Evolutionary conservation across 225 moss, liverwort and hornwort genomes (phyloP).

Genomic region (Lunularia cruciata): DNA sequence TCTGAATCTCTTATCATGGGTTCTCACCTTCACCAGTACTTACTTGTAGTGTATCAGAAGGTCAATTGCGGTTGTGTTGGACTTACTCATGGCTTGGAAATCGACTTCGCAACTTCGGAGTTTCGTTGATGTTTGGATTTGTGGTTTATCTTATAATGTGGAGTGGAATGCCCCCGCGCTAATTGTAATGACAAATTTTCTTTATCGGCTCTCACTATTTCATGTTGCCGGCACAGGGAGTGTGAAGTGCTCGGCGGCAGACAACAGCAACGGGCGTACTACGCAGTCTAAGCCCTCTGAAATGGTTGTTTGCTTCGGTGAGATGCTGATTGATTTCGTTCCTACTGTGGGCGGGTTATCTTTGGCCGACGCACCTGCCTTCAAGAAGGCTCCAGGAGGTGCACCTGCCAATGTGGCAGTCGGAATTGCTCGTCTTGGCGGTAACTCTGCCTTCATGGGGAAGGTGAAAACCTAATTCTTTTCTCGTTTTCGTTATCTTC

Average conservation of each 20-base stretch:
- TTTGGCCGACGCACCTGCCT: slow-evolving; percentile 66
- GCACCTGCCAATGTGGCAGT: slow-evolving; percentile 92
- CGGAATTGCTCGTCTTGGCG: slow-evolving; percentile 77
- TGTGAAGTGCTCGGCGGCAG: slow-evolving; percentile 38
- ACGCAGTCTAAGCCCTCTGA: slow-evolving; percentile 28
- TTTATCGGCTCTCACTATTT: not conserved
- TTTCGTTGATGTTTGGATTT: not conserved
- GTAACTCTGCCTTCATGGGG: slow-evolving; percentile 81
- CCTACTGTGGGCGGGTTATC: slow-evolving; percentile 81
- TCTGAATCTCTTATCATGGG: not conserved
- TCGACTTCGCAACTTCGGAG: not conserved
- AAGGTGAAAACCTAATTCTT: slow-evolving; percentile 53
- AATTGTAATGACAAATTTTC: no score
- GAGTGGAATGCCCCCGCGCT: no score
- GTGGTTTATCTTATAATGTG: not conserved
- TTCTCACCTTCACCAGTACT: no score
- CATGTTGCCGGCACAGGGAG: slow-evolving; percentile 25
- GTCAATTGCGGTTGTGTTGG: no score
- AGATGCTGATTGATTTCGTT: slow-evolving; percentile 88
- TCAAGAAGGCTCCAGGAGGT: slow-evolving; percentile 89
- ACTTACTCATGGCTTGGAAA: not conserved
- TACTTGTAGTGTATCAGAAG: no score
- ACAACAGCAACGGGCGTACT: slow-evolving; percentile 32
- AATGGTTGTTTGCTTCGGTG: slow-evolving; percentile 83
- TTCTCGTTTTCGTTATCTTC: not conserved